Evolutionary conservation across 192 early-diverging fungal genomes (phyloP), one percentile per base, ranked within the genome.

Genomic region (Backusella circina): DNA sequence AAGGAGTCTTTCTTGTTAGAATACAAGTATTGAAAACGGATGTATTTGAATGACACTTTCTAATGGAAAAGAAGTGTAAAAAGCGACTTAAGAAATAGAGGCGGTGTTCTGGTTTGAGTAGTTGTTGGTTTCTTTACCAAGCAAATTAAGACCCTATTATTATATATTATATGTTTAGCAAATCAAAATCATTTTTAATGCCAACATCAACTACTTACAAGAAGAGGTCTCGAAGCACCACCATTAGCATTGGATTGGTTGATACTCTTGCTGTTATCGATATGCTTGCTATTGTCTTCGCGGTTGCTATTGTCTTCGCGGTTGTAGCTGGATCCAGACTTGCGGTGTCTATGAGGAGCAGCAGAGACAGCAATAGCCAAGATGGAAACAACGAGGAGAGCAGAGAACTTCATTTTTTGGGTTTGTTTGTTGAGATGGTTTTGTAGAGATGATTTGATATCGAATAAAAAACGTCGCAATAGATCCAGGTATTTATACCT

Each of bases 371-470:
- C 26, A 61, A 61, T 9, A 28, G 54, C 54, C 26, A 61, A 26
- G 26, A 61, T 26, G 28, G 54, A 8, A 61, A 61, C 54, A 26
- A 28, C 23, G 23, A 61, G 54, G 54, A 61, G 21, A 61, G 26
- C 23, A 61, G 54, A 61, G 54, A 61, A 61, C 54, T 61, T 61
- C 54, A 61, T 61, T 61, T 57, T 61, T 61, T 61, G 54, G 54
- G 5, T 61, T 61, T 18, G 54, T 28, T 61, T 61, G 54, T 3
- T 13, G 21, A 61, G 54, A 26, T 61, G 13, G 26, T 28, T 61
- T 61, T 47, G 44, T 47, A 47, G 18, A 47, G 21, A 13, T 61
- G 54, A 28, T 61, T 61, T 61, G 54, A 61, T 61, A 61, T 61
- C 54, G 54, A 61, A 61, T 26, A 61, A 18, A 57, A 61, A 61